These are phyloP conservation scores for Basidioascus undulatus DNA, from an alignment of 768 basidiomycete genomes.

Conservation along the genomic window DNA sequence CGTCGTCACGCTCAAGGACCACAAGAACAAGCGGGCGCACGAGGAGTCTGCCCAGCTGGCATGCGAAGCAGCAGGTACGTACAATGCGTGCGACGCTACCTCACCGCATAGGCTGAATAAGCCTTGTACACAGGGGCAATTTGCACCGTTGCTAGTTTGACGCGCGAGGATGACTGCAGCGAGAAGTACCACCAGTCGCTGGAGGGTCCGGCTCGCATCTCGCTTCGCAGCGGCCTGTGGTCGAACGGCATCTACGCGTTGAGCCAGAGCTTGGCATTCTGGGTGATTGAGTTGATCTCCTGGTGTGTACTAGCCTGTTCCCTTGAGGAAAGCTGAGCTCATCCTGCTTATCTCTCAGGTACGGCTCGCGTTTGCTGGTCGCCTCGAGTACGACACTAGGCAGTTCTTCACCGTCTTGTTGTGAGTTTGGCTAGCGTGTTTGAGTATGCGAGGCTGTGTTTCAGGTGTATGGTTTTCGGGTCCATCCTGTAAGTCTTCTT, in stretches of 20 bases:
- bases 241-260: slow-evolving; percentile 33
- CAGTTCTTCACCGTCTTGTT: slow-evolving; percentile 68
- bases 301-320: not conserved
- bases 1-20: slow-evolving; percentile 61
- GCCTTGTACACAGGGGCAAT: too few relatives aligned
- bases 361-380: slow-evolving; percentile 38
- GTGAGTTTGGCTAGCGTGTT: too few relatives aligned
- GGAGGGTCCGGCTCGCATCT: slow-evolving; percentile 39
- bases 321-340: not conserved
- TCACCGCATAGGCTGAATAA: too few relatives aligned
- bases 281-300: slow-evolving; percentile 41
- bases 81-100: too few relatives aligned
- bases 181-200: slow-evolving; percentile 46
- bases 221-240: slow-evolving; percentile 26
- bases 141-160: slow-evolving; percentile 68
- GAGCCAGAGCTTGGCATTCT: slow-evolving; percentile 46
- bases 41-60: slow-evolving; percentile 64
- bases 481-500: slow-evolving; percentile 14
- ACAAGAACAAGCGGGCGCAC: slow-evolving; percentile 48
- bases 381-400: slow-evolving; percentile 28
- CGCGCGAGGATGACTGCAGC: slow-evolving; percentile 58
- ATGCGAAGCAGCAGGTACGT: slow-evolving; percentile 70
- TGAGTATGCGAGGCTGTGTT: too few relatives aligned
- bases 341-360: too few relatives aligned
- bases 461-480: too few relatives aligned